Base-by-base conservation (phyloP, 805 yeast genomes). In the Ogataea philodendri region DNA sequence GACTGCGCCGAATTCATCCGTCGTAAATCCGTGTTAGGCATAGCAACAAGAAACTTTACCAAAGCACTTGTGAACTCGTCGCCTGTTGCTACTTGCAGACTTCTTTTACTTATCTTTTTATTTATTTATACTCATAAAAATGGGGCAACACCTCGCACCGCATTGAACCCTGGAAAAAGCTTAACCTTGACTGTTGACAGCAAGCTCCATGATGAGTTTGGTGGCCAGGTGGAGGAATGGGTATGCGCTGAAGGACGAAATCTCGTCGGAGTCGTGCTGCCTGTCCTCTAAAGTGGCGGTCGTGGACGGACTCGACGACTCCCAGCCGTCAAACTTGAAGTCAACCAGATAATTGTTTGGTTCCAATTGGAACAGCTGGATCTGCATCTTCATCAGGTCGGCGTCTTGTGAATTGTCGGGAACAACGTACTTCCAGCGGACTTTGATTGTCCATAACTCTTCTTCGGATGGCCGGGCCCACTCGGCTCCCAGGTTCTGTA, bases 271-370 rank as follows among this genome's bases (percentile, higher is more conserved):
- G 30, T 69, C 68, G 26, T 48, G 48, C 5, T n/a, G 11, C 16
- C 26, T 31, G 19, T 24, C 31, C 20, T 40, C 46, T 29, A 55
- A 59, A 42, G 60, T 69, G 42, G 62, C 66, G 8, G 57, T 66
- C 1, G 60, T 55, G 14, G 60, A 65, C 30, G 56, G 63, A 17
- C 63, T 62, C 17, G 63, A 52, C 32, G 64, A 70, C 55, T 89
- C 97, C 95, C 97, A 90, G 1, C 97, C 97, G 59, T 90, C 97
- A 57, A 90, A 93, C 62, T 93, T 93, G 69, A 93, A 93, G 61
- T 93, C 98, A 7, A 93, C 97, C 33, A 93, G 69, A 55, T 93
- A 93, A 57, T 90, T 90, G 61, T 93, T 90, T 28, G 95, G 96
- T 57, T 93, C 98, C 45, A 93, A 70, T 59, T 90, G 97, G 63